Evolutionary conservation across 2,329 filamentous ascomycete genomes (phyloP).

Genomic region (Colletotrichum sp.): DNA sequence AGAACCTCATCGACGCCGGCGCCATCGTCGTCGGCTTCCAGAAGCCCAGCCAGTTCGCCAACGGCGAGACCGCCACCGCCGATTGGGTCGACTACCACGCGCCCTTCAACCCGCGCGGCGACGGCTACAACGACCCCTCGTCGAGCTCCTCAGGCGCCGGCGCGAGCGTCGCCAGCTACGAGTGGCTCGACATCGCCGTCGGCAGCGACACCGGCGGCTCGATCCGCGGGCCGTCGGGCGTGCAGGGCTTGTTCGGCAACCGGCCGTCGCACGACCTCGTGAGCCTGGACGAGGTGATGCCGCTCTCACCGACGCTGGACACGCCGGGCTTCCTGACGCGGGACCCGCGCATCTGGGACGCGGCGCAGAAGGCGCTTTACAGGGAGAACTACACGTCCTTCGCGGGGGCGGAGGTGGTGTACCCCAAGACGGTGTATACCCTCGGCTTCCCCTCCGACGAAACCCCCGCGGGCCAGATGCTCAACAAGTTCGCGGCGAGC

Average conservation of each 20-base stretch:
- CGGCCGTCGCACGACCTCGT: constrained; percentile 47
- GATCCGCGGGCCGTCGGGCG: constrained; percentile 49
- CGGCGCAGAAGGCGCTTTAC: constrained; percentile 35
- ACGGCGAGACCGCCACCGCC: constrained; percentile 45
- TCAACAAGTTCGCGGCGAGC: constrained; percentile 30
- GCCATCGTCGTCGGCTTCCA: constrained; percentile 54
- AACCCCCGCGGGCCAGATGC: constrained; percentile 21
- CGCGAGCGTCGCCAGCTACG: constrained; percentile 43
- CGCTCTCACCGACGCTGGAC: constrained; percentile 45
- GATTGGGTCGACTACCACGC: constrained; percentile 45
- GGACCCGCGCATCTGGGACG: constrained; percentile 38
- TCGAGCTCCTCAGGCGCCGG: constrained; percentile 38
- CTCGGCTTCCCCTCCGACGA: constrained; percentile 28
- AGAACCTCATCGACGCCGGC: constrained; percentile 62
- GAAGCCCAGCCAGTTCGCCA: constrained; percentile 51
- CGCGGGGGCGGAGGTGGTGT: background rate
- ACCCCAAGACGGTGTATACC: constrained; percentile 32
- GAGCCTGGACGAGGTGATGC: constrained; percentile 44
- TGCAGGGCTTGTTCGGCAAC: constrained; percentile 50
- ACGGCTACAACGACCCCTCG: constrained; percentile 51
- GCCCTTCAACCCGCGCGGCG: constrained; percentile 50
- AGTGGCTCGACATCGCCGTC: constrained; percentile 49
- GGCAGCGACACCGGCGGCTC: constrained; percentile 51
- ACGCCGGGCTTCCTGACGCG: constrained; percentile 48
- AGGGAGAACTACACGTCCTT: constrained; percentile 36